Evolutionary conservation across 371 early-diverging fungal genomes (phyloP), one percentile per base, ranked within the genome.

Genomic region (Mortierella sp.): DNA sequence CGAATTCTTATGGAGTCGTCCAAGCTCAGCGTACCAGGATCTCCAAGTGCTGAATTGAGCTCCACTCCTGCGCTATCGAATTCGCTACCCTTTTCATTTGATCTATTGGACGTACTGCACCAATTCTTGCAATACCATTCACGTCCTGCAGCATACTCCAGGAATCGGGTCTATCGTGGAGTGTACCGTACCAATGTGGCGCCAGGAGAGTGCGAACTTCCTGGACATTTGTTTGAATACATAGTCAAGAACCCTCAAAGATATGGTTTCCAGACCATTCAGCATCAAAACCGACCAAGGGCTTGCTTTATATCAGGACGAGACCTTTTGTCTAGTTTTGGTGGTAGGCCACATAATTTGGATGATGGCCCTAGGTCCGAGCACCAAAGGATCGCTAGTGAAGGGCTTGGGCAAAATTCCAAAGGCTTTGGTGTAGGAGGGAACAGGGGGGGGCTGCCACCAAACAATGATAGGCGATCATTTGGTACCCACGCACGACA

Each of bases 201-300:
- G 19, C 73, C 84, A 10, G 82, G 80, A 3, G 75, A 82, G 22
- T 76, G 72, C n/a, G 81, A 80, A 23, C 70, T 89, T 34, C 75
- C 77, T 3, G 59, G 85, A 19, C 70, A 87, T 22, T 64, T 95
- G 34, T 86, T 93, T 58, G 75, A 89, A 9, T 92, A 91, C 69
- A 87, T 94, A 37, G 73, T 94, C 53, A 89, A 88, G 42, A 88
- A 89, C 64, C 93, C 94, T 1, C 75, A 82, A 13, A 84, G 88
- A 35, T 89, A 94, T 63, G 92, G 92, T 0, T 89, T 93, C 65
- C 69, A 74, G 28, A 23, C 70, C 7, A 81, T 81, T 28, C 68
- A 66, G 13, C 70, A 70, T 31, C 75, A 81, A n/a, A 72, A 68
- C 34, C 70, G 73, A 57, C 83, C 83, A 28, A 68, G 75, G 10